These are phyloP conservation scores for Ophiostoma australiae DNA, from an alignment of 2,329 filamentous ascomycete genomes.

Conservation along the genomic window DNA sequence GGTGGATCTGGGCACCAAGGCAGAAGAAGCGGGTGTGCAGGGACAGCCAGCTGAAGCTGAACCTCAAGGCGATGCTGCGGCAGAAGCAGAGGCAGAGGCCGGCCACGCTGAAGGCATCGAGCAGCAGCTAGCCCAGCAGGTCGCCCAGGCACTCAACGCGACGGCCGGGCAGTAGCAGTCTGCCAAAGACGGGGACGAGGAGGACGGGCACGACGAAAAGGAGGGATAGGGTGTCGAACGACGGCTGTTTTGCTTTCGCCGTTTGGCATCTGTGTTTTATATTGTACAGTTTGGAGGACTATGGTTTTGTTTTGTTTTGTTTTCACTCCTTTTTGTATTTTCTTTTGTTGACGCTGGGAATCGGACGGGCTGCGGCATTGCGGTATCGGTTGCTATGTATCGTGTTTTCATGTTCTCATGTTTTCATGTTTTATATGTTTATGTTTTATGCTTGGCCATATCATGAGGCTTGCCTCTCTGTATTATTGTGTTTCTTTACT, in stretches of 20 bases:
- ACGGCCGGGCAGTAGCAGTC: constrained; percentile 3
- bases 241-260: not conserved
- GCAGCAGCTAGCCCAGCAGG: constrained; percentile 23
- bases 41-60: not conserved
- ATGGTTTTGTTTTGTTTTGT: not conserved
- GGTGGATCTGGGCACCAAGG: not conserved
- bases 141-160: constrained; percentile 22
- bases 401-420: not conserved
- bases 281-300: not conserved
- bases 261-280: not conserved
- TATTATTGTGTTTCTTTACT: not conserved
- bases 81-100: not conserved
- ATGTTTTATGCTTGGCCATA: not conserved
- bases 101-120: constrained; percentile 11
- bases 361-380: not conserved
- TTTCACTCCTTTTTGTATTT: too few species aligned
- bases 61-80: not conserved
- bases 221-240: not conserved
- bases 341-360: not conserved
- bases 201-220: not conserved
- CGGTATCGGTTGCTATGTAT: not conserved
- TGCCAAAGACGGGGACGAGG: not conserved
- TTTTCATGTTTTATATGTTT: not conserved
- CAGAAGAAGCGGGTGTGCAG: not conserved
- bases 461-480: constrained; percentile 2